Evolutionary conservation across 2,329 filamentous ascomycete genomes (phyloP), one percentile per base, ranked within the genome.

Genomic region (Microcyclosporella mali): DNA sequence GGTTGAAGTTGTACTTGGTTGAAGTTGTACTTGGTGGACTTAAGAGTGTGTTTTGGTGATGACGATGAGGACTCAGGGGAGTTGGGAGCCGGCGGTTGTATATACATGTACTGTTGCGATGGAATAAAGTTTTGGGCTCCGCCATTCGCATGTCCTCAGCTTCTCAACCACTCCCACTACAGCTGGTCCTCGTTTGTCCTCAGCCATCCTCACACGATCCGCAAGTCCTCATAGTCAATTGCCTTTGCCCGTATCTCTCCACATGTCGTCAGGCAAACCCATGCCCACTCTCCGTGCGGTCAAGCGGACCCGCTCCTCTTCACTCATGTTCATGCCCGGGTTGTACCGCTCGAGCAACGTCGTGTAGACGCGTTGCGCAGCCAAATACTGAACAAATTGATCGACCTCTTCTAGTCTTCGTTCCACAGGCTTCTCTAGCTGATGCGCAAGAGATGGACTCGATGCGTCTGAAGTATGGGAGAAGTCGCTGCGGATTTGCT

Each of bases 341-440:
- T 97, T 97, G 68, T 98, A 97, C 56, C 89, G 77, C 68, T 95
- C 89, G 29, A 97, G 65, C 33, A 97, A 70, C 12, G 79, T 82
- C 18, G 79, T 77, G 64, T 97, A 95, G 62, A 79, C 78, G 40
- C 89, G 75, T 71, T 98, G 92, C n/a, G 89, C 83, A 56, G 79
- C 79, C 15, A 92, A 74, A 63, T 95, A 97, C 44, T 80, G 76
- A 18, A 88, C 67, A 53, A 88, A 80, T 65, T 97, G 88, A 51
- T 87, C 79, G n/a, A 80, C 83, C 53, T 86, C 66, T n/a, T 68
- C 60, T 37, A 54, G 37, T 49, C 49, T 57, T 56, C 52, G 58
- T 52, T 59, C 62, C 41, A 47, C 49, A 34, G 47, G 48, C 47
- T 59, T 61, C 7, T 50, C 19, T 4, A 38, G 19, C 38, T 60